Conservation (phyloP, 495 filamentous ascomycete genomes). For the Aspergillus affinis region DNA sequence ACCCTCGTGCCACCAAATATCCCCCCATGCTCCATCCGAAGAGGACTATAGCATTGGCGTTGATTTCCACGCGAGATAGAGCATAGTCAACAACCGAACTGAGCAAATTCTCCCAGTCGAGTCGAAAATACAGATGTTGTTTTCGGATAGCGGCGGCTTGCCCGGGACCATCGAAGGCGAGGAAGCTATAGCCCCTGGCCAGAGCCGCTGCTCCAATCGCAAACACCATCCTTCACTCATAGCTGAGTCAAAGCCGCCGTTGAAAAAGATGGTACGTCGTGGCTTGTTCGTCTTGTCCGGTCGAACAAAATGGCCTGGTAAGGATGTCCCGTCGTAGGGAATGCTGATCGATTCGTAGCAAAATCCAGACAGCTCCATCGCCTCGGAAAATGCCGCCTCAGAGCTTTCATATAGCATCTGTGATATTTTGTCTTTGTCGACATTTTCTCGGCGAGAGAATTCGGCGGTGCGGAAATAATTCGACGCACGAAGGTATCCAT, state of each 20-base stretch:
- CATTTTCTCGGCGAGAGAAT: conserved; percentile 42
- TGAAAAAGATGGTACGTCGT: not conserved
- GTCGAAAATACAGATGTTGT: conserved; percentile 42
- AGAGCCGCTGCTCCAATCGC: not conserved
- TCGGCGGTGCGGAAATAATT: conserved; percentile 42
- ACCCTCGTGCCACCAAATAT: conserved; percentile 45
- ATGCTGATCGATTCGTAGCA: conserved; percentile 6
- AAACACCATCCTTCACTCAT: conserved; percentile 3
- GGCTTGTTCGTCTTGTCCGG: not conserved
- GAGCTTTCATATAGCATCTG: conserved; percentile 9
- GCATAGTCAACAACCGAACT: conserved; percentile 41
- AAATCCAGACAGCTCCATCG: conserved; percentile 3
- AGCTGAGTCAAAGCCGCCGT: not conserved
- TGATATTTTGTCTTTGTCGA: conserved; percentile 13
- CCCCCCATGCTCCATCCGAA: conserved; percentile 63
- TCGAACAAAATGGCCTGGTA: conserved; percentile 14
- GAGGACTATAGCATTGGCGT: conserved; percentile 51
- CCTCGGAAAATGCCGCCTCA: not conserved
- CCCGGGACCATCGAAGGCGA: conserved; percentile 46
- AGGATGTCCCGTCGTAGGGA: conserved; percentile 12
- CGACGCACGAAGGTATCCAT: conserved; percentile 33
- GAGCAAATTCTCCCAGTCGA: conserved; percentile 44
- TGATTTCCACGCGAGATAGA: conserved; percentile 34
- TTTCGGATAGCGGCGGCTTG: conserved; percentile 35
- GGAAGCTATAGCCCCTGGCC: conserved; percentile 41